Percentiles rank a stretch among this genome's conserved stretches.
Evolutionary conservation across 495 filamentous ascomycete genomes (phyloP).

Genomic region (Podospora sp.): DNA sequence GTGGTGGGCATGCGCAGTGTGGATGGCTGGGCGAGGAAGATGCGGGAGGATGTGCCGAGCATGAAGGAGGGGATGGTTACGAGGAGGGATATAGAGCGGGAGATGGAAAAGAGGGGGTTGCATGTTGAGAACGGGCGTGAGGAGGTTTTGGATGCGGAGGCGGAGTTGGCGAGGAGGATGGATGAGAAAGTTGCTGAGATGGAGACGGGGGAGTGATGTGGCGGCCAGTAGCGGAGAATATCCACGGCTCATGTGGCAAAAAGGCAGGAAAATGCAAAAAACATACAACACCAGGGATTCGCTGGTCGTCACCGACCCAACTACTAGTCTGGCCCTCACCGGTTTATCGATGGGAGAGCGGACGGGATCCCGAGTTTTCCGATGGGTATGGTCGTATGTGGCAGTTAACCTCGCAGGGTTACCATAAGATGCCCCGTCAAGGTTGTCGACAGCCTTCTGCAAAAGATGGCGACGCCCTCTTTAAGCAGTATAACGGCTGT

Average conservation of each 20-base stretch:
- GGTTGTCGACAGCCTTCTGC: too few relatives aligned
- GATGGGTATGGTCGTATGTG: constrained; percentile 51
- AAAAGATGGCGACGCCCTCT: too few relatives aligned
- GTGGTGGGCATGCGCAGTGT: constrained; percentile 85
- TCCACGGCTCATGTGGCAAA: too few relatives aligned
- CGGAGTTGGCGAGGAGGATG: constrained; percentile 60
- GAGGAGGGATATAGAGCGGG: constrained; percentile 42
- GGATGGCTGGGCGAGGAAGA: constrained; percentile 64
- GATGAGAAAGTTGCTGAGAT: constrained; percentile 56
- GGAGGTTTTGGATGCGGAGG: constrained; percentile 58
- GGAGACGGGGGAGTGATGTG: constrained; percentile 18
- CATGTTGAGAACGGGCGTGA: constrained; percentile 28
- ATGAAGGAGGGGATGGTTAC: constrained; percentile 45
- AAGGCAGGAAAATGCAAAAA: neutral
- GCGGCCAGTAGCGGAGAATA: too few relatives aligned
- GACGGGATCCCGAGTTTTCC: constrained; percentile 54
- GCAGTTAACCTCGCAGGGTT: neutral
- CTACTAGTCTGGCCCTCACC: constrained; percentile 43
- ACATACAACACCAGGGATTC: constrained; percentile 35
- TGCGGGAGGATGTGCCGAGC: constrained; percentile 35
- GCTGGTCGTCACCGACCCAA: constrained; percentile 52
- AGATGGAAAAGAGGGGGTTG: constrained; percentile 49
- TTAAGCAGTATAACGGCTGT: too few relatives aligned
- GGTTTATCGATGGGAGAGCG: constrained; percentile 53
- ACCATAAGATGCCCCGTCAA: too few relatives aligned